Evolutionary conservation across 345 rosid species (phyloP).

Genomic region (Eucalyptus viminalis): DNA sequence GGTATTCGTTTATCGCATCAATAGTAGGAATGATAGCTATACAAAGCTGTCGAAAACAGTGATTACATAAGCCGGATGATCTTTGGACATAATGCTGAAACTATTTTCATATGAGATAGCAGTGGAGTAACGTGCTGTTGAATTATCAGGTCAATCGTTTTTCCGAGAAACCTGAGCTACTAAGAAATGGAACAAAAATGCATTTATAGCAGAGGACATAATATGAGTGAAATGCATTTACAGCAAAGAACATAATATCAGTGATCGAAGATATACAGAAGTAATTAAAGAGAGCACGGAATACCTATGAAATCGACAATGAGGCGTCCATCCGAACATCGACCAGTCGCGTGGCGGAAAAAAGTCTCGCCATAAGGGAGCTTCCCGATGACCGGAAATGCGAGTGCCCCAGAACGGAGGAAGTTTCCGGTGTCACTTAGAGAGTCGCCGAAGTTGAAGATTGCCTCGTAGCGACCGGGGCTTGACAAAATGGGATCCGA

Average conservation of each 20-base stretch:
- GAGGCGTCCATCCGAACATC: neutral
- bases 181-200: slow-evolving; percentile 44
- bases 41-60: neutral
- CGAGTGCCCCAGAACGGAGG: neutral
- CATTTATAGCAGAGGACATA: slow-evolving; percentile 17
- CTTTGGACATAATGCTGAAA: neutral
- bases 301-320: slow-evolving; percentile 18
- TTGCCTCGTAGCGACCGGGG: neutral
- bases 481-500: neutral
- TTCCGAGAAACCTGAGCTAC: neutral
- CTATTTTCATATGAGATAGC: neutral
- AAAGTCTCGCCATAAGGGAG: slow-evolving; percentile 48
- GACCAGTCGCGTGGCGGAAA: slow-evolving; percentile 39
- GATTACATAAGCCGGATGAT: neutral
- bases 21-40: neutral
- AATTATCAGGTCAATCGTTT: neutral
- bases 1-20: neutral
- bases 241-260: neutral
- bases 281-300: neutral
- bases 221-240: slow-evolving; percentile 21
- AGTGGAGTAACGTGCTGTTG: neutral
- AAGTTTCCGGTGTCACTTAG: neutral
- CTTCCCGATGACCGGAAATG: neutral
- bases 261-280: neutral
- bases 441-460: neutral